A percentile compares a stretch with the other conserved stretches of the same genome.
Evolutionary conservation across 2,329 filamentous ascomycete species (phyloP).

Genomic region (Talaromyces pinophilus): DNA sequence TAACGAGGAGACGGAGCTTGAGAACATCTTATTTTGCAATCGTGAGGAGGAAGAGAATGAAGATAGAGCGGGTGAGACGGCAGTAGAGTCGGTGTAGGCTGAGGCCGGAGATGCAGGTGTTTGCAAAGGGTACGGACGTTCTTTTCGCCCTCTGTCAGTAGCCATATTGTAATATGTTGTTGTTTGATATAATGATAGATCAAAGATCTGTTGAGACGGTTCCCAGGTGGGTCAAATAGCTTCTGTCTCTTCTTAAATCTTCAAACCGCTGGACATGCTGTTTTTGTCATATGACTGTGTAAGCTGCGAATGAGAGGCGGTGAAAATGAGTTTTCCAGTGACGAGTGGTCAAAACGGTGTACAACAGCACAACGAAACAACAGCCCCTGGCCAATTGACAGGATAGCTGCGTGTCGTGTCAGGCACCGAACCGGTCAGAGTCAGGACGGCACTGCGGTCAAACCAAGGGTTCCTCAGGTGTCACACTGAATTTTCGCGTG

Average conservation of each 20-base stretch:
- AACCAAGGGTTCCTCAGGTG: slow-evolving; percentile 21
- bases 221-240: slow-evolving; percentile 13
- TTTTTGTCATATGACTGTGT: slow-evolving; percentile 16
- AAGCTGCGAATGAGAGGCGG: slow-evolving; percentile 17
- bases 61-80: slow-evolving; percentile 44
- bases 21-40: slow-evolving; percentile 41
- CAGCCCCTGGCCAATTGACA: slow-evolving; percentile 9
- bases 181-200: not conserved
- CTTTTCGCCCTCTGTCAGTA: slow-evolving; percentile 16
- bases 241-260: slow-evolving; percentile 12
- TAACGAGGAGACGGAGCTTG: slow-evolving; percentile 76
- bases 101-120: slow-evolving; percentile 32
- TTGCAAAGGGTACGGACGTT: slow-evolving; percentile 16
- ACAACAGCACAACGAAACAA: slow-evolving; percentile 8
- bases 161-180: slow-evolving; percentile 5
- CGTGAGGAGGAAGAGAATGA: slow-evolving; percentile 44
- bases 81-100: slow-evolving; percentile 38
- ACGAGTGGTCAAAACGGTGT: slow-evolving; percentile 11
- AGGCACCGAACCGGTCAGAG: slow-evolving; percentile 18
- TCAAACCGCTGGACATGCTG: slow-evolving; percentile 8
- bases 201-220: not conserved
- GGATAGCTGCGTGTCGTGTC: slow-evolving; percentile 16
- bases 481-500: slow-evolving; percentile 3
- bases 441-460: slow-evolving; percentile 4
- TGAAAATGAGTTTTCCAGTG: slow-evolving; percentile 7